Percentiles rank a stretch among this genome's conserved stretches.
Conservation (phyloP, 225 moss, liverwort and hornwort genomes). For the Climacium dendroides region DNA sequence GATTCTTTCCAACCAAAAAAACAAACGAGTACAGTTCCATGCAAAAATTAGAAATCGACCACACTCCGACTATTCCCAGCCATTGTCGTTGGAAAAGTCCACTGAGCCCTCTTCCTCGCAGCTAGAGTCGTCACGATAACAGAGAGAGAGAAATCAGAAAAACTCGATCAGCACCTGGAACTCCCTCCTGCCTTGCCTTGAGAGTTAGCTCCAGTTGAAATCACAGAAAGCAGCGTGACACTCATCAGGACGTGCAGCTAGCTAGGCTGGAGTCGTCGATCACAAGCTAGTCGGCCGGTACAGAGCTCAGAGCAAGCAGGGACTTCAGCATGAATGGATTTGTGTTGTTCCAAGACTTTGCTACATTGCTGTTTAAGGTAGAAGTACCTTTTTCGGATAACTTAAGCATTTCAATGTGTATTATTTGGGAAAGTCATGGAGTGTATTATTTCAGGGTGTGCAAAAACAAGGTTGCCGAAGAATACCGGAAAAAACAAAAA, state of each 20-base stretch:
- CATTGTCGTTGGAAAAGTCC: background rate
- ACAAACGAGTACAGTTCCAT: background rate
- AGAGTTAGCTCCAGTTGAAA: background rate
- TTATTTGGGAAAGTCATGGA: too few species aligned
- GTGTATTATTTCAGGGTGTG: too few species aligned
- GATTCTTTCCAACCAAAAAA: background rate
- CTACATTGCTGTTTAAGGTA: background rate
- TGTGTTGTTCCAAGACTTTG: background rate
- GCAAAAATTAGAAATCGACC: background rate
- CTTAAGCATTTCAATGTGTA: too few species aligned
- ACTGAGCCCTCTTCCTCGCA: background rate
- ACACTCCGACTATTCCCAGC: too few species aligned
- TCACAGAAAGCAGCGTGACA: background rate
- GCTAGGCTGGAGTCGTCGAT: background rate
- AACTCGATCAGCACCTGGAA: too few species aligned
- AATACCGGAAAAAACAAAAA: too few species aligned
- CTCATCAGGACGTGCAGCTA: background rate
- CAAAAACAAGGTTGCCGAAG: too few species aligned
- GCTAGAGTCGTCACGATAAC: too few species aligned
- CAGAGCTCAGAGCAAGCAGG: too few species aligned
- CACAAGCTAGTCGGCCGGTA: background rate
- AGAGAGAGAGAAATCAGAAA: background rate
- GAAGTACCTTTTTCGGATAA: too few species aligned
- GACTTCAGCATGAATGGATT: background rate
- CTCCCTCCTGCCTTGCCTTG: background rate